Conservation (phyloP, 169 alveolate species). For the Plasmodium fragile region DNA sequence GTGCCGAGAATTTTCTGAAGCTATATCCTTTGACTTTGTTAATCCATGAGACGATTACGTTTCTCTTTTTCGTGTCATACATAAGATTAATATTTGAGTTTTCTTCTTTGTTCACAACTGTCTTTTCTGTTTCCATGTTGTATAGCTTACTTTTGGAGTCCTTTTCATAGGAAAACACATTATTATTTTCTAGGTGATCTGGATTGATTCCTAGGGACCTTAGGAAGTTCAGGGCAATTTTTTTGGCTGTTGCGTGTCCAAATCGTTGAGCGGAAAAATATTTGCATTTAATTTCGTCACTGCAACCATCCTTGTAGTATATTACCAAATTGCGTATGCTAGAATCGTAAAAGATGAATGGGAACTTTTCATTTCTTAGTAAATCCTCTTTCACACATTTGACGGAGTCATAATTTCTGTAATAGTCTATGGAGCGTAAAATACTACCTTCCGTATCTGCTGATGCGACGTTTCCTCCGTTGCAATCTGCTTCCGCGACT, state of each 20-base stretch:
- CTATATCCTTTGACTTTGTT: slow-evolving; percentile 46
- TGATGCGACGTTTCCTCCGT: background rate
- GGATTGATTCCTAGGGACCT: slow-evolving; percentile 49
- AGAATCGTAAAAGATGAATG: slow-evolving; percentile 55
- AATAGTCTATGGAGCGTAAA: slow-evolving; percentile 9
- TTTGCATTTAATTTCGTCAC: slow-evolving; percentile 22
- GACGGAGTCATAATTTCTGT: slow-evolving; percentile 34
- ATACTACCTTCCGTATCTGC: background rate
- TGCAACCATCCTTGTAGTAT: slow-evolving; percentile 48
- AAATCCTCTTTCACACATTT: slow-evolving; percentile 39
- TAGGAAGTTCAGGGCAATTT: slow-evolving; percentile 50
- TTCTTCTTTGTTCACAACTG: slow-evolving; percentile 7
- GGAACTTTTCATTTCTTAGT: slow-evolving; percentile 40
- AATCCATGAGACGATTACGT: slow-evolving; percentile 58
- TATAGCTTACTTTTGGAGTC: slow-evolving; percentile 35
- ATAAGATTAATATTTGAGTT: slow-evolving; percentile 35
- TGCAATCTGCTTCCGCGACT: background rate
- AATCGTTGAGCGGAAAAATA: slow-evolving; percentile 69
- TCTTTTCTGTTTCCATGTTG: slow-evolving; percentile 12
- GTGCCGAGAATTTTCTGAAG: slow-evolving; percentile 51
- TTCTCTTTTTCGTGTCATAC: slow-evolving; percentile 59
- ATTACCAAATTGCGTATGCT: slow-evolving; percentile 46
- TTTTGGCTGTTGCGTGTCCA: slow-evolving; percentile 71
- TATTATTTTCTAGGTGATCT: slow-evolving; percentile 52
- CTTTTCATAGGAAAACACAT: slow-evolving; percentile 54